Evolutionary conservation across 768 basidiomycete genomes (phyloP), one percentile per base, ranked within the genome.

Genomic region (Pleurotus djamor): DNA sequence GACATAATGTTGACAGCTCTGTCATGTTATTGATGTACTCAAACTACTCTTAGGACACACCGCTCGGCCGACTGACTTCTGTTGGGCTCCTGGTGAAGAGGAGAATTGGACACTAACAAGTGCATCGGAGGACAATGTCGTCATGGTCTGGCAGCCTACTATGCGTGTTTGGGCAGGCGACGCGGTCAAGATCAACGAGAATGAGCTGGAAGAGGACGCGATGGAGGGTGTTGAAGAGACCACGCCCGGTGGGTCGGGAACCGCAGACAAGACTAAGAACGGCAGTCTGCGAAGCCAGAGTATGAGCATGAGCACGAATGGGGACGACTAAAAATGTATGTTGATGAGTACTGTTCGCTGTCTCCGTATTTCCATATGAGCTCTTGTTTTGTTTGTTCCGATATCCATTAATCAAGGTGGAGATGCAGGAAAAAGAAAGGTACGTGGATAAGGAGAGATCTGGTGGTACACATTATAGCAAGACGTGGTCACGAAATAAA

Each of bases 81-180:
- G 89, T 67, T 98, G 97, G 97, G 94, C 91, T n/a, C 91, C 92
- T 3, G 88, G 86, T 12, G 77, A 82, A 64, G 77, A 77, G 16
- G 93, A 96, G 67, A 86, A 87, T 63, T 96, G 94, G 94, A 94
- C 90, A 5, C 80, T 89, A 0, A 80, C 88, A 4, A 94, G 86
- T 63, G 85, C 91, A n/a, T 96, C 96, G 0, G 96, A 98, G 70
- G 96, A 99, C 71, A 99, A 99, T 64, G 86, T 98, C 21, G 83
- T 94, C 45, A 96, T 96, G 92, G 86, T 96, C 4, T 99, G 97
- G 97, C 92, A 95, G 69, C 96, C 96, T 13, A 94, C 91, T 14
- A 91, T 93, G 83, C 90, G 93, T 17, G 87, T 98, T 35, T 96
- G 93, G 87, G 92, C 93, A 2, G 92, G 92, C 2, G 96, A 94